A percentile compares a stretch with the other conserved stretches of the same genome.
phyloP scores from a whole-genome alignment of 371 early-diverging fungal species.

The Lichtheimia ornata region DNA sequence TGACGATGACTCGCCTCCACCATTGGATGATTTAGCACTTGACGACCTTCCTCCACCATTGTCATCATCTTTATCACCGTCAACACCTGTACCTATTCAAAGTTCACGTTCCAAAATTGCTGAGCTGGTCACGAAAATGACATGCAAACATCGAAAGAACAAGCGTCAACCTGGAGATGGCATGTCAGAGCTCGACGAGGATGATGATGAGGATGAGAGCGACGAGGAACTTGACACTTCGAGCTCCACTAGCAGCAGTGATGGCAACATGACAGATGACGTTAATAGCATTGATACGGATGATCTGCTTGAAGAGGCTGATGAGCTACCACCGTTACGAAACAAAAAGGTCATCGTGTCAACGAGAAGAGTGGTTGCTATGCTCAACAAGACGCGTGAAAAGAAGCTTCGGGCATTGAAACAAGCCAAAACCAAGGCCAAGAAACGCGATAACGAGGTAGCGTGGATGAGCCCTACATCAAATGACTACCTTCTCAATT shows the following conservation, averaged over 20 bases:
- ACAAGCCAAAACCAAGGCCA: too few species aligned
- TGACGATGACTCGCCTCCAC: conserved; percentile 20
- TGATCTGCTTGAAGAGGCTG: conserved; percentile 16
- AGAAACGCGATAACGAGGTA: too few species aligned
- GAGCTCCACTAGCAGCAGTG: not conserved
- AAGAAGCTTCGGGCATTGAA: too few species aligned
- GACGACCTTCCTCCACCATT: not conserved
- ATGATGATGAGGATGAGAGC: conserved; percentile 10
- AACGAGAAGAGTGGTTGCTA: not conserved
- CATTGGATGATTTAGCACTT: conserved; percentile 7
- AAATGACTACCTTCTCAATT: too few species aligned
- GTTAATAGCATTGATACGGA: conserved; percentile 20
- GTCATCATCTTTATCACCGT: not conserved
- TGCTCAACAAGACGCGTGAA: too few species aligned
- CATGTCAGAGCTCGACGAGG: conserved; percentile 4
- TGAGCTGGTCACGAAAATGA: conserved; percentile 10
- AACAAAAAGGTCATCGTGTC: conserved; percentile 10
- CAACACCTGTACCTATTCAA: too few species aligned
- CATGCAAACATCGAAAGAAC: conserved; percentile 11
- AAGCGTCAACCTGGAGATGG: conserved; percentile 9
- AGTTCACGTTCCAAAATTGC: conserved; percentile 6
- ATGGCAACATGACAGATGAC: conserved; percentile 11
- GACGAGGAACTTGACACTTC: conserved; percentile 16
- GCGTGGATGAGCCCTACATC: too few species aligned
- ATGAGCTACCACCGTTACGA: conserved; percentile 12